Evolutionary conservation across 1,284 basidiomycete genomes (phyloP).

Genomic region (Austroboletus novae-zelandiae): DNA sequence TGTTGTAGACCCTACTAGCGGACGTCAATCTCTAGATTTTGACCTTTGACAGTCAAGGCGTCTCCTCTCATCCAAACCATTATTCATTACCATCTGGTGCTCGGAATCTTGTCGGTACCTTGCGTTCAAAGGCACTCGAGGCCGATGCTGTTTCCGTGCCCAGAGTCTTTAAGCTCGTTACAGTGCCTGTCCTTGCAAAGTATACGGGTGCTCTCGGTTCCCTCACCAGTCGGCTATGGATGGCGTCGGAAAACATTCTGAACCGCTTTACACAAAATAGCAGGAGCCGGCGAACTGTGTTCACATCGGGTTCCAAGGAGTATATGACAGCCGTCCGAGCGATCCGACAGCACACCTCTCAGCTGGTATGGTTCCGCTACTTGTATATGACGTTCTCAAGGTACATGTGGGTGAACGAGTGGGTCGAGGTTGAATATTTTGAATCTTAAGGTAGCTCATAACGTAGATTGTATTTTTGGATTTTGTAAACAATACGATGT

Average conservation of each 20-base stretch:
- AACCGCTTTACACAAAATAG: slow-evolving; percentile 4
- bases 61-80: slow-evolving; percentile 92
- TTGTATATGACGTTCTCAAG: slow-evolving; percentile 81
- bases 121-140: slow-evolving; percentile 18
- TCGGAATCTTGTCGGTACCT: slow-evolving; percentile 38
- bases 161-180: slow-evolving; percentile 59
- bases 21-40: slow-evolving; percentile 59
- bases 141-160: slow-evolving; percentile 29
- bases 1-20: slow-evolving; percentile 1
- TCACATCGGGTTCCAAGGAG: slow-evolving; percentile 53
- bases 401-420: slow-evolving; percentile 93
- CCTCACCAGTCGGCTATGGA: slow-evolving; percentile 44
- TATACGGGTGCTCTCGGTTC: slow-evolving; percentile 55
- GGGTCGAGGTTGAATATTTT: slow-evolving; percentile 45
- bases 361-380: slow-evolving; percentile 90
- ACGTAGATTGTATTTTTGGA: slow-evolving; percentile 2
- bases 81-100: slow-evolving; percentile 66
- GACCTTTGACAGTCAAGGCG: slow-evolving; percentile 83
- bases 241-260: slow-evolving; percentile 27
- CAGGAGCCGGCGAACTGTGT: slow-evolving; percentile 21
- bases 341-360: slow-evolving; percentile 73
- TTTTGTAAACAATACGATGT: neutral
- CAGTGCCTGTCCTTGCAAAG: slow-evolving; percentile 57
- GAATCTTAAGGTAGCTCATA: neutral
- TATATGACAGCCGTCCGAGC: slow-evolving; percentile 64